Evolutionary conservation across 768 basidiomycete species (phyloP).

Genomic region (Leccinellum albellum): DNA sequence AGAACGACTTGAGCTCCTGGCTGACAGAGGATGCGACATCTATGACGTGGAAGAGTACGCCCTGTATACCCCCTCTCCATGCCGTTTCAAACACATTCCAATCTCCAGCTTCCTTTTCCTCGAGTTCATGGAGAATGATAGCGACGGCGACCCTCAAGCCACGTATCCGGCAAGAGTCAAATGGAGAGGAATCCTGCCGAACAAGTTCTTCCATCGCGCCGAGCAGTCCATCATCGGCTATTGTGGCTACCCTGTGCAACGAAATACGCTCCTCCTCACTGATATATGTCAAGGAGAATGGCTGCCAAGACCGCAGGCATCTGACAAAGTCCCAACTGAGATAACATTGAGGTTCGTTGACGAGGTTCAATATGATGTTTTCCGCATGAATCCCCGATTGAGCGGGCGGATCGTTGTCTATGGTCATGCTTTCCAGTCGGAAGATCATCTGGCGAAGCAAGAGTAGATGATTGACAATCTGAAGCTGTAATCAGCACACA

Average conservation of each 20-base stretch:
- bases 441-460: constrained; percentile 68
- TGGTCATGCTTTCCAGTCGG: constrained; percentile 70
- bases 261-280: constrained; percentile 55
- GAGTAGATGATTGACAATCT: constrained; percentile 72
- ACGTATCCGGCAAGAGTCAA: constrained; percentile 47
- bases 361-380: constrained; percentile 58
- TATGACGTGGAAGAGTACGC: constrained; percentile 53
- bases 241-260: constrained; percentile 57
- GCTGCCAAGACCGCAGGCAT: constrained; percentile 56
- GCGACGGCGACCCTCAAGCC: constrained; percentile 63
- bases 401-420: constrained; percentile 56
- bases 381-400: constrained; percentile 66
- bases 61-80: constrained; percentile 59
- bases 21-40: constrained; percentile 47
- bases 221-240: constrained; percentile 65
- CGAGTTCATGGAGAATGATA: constrained; percentile 50
- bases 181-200: constrained; percentile 29
- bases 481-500: constrained; percentile 7
- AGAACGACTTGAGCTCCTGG: constrained; percentile 52
- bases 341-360: constrained; percentile 56
- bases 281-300: constrained; percentile 60
- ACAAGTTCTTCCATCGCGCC: constrained; percentile 61
- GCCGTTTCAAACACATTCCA: constrained; percentile 52
- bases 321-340: constrained; percentile 56
- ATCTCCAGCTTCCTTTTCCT: constrained; percentile 48